Conservation (phyloP, 129 eudicot species). For the Smallanthus sonchifolius region DNA sequence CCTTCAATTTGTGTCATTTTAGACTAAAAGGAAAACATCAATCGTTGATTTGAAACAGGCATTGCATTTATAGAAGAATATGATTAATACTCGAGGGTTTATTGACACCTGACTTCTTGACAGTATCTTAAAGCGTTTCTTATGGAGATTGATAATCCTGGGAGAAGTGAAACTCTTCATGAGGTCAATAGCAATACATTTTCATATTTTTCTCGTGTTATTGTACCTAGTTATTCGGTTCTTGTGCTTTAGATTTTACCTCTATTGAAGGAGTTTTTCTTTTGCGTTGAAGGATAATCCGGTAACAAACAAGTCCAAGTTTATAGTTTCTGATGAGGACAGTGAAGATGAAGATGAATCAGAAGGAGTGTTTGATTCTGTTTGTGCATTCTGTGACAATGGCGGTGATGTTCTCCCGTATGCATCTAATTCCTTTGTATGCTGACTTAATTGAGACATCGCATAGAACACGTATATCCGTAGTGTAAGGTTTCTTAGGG, state of each 20-base stretch:
- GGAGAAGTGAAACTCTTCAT: constrained; percentile 24
- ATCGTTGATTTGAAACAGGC: background rate
- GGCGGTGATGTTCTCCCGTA: constrained; percentile 75
- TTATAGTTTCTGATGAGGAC: constrained; percentile 25
- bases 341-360: background rate
- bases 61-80: no score
- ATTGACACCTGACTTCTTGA: constrained; percentile 17
- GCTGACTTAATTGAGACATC: background rate
- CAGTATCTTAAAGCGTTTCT: constrained; percentile 48
- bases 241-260: background rate
- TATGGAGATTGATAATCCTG: constrained; percentile 29
- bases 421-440: constrained; percentile 17
- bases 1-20: background rate
- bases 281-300: constrained; percentile 35
- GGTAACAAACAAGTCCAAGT: constrained; percentile 21
- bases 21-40: background rate
- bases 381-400: constrained; percentile 73
- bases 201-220: background rate
- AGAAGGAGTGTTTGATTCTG: constrained; percentile 46
- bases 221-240: background rate
- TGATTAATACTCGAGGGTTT: no score
- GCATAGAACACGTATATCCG: background rate
- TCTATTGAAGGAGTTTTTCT: background rate
- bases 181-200: constrained; percentile 39
- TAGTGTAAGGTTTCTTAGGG: background rate